A percentile compares a stretch with the other conserved stretches of the same genome.
These are phyloP conservation scores for Ambrosiella cleistominuta DNA, from an alignment of 2,329 filamentous ascomycete species.

Conservation along the genomic window DNA sequence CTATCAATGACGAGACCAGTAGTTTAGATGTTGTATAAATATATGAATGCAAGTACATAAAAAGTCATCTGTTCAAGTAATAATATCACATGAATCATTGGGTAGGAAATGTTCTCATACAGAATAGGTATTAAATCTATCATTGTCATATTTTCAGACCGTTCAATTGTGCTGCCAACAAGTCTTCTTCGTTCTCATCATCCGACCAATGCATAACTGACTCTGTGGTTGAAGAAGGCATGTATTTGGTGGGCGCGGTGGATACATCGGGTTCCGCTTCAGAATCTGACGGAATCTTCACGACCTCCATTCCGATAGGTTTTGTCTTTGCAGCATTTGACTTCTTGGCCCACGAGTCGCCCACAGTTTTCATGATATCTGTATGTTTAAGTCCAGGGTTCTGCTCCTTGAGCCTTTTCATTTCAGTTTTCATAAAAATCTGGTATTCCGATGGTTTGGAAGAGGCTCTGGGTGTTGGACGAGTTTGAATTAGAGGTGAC, in stretches of 20 bases:
- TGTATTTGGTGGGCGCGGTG: no score
- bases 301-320: slow-evolving; percentile 9
- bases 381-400: slow-evolving; percentile 43
- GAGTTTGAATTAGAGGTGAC: slow-evolving; percentile 53
- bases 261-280: slow-evolving; percentile 15
- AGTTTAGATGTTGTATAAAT: no score
- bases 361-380: slow-evolving; percentile 51
- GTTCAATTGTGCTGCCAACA: slow-evolving; percentile 7
- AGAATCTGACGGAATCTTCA: slow-evolving; percentile 13
- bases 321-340: neutral
- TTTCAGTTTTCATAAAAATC: slow-evolving; percentile 47
- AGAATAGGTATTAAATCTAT: neutral
- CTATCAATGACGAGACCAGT: no score
- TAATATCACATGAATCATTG: neutral
- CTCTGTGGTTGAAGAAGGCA: neutral
- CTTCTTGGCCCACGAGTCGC: slow-evolving; percentile 38
- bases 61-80: no score
- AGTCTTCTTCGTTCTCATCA: slow-evolving; percentile 4
- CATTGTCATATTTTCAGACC: slow-evolving; percentile 6
- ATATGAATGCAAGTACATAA: no score
- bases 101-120: neutral
- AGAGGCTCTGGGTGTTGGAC: slow-evolving; percentile 46
- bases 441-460: slow-evolving; percentile 28
- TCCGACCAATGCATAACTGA: neutral
- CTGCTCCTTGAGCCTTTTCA: slow-evolving; percentile 38